Conservation (phyloP, 306 rosid species). For the Albizia julibrissin region DNA sequence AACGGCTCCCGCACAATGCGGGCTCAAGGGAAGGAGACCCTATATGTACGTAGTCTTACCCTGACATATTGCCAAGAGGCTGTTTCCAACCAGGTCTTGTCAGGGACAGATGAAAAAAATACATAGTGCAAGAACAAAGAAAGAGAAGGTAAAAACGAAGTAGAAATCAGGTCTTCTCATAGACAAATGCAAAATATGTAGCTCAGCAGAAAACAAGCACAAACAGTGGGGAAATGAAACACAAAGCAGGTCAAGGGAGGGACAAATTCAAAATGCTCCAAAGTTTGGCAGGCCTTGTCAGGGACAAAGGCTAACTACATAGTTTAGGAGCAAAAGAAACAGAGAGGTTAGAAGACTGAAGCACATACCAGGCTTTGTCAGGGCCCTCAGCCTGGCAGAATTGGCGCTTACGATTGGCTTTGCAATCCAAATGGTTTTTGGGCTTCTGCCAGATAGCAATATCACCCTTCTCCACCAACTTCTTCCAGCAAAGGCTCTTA, state of each 20-base stretch:
- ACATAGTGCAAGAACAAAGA: neutral
- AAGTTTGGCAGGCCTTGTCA: neutral
- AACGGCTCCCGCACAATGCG: too few species aligned
- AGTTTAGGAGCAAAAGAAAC: neutral
- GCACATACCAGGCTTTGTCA: slow-evolving; percentile 70
- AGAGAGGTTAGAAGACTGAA: neutral
- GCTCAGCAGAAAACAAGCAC: neutral
- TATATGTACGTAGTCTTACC: too few species aligned
- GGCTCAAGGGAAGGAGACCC: too few species aligned
- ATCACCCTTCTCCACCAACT: slow-evolving; percentile 60
- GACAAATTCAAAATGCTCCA: neutral
- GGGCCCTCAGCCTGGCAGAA: slow-evolving; percentile 56
- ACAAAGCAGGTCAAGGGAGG: neutral
- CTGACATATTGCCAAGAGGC: too few species aligned
- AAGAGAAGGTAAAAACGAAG: neutral
- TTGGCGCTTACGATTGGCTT: slow-evolving; percentile 40
- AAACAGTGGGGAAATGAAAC: neutral
- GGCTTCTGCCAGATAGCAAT: slow-evolving; percentile 92
- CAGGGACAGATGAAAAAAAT: neutral
- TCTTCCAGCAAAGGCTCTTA: slow-evolving; percentile 78
- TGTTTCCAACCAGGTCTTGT: neutral
- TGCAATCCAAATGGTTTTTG: slow-evolving; percentile 62
- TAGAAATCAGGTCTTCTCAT: neutral
- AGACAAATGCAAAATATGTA: neutral
- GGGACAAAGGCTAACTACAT: neutral